Evolutionary conservation across 495 filamentous ascomycete genomes (phyloP), one percentile per base, ranked within the genome.

Genomic region (Aspergillus taichungensis): DNA sequence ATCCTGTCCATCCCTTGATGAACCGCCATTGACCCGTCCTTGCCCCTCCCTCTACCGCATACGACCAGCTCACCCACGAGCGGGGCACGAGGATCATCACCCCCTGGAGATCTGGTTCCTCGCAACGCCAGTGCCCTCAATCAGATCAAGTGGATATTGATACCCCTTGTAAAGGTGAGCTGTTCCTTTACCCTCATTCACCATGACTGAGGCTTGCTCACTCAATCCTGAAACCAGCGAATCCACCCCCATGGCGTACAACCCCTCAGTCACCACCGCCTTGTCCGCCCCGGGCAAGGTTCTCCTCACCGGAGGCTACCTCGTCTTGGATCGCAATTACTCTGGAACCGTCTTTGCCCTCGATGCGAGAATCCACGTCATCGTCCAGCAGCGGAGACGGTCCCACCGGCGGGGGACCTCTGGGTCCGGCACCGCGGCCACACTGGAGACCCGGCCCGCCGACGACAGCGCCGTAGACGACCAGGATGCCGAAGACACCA

Each of bases 261-360:
- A 24, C 18, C 41, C 47, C 31, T n/a, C n/a, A n/a, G 42, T 42
- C 2, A 68, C 64, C 27, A 71, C 71, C 43, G 88, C 87, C 54
- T 75, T 94, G 51, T 96, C 91, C 49, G 90, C 94, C 2, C 92
- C 92, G 14, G 92, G 92, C 40, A 98, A 98, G 68, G 94, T 98
- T 35, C 76, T 98, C 37, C 75, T 98, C 11, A 87, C 90, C 39
- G 92, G 92, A 33, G 92, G 92, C 34, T 98, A 96, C 59, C 81
- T 98, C 9, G 88, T 96, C 7, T 82, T 98, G 14, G 94, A 97
- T 67, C 80, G 85, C 40, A 71, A 75, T 33, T 90, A 94, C 57
- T 90, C 87, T 2, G 94, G 83, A 8, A 79, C 95, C 12, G 91
- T 97, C 6, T 95, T 96, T 61, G 92, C 88, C 11, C 84, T 98